These are phyloP conservation scores for Oxytropis ochrocephala DNA, from an alignment of 306 rosid genomes.

Conservation along the genomic window DNA sequence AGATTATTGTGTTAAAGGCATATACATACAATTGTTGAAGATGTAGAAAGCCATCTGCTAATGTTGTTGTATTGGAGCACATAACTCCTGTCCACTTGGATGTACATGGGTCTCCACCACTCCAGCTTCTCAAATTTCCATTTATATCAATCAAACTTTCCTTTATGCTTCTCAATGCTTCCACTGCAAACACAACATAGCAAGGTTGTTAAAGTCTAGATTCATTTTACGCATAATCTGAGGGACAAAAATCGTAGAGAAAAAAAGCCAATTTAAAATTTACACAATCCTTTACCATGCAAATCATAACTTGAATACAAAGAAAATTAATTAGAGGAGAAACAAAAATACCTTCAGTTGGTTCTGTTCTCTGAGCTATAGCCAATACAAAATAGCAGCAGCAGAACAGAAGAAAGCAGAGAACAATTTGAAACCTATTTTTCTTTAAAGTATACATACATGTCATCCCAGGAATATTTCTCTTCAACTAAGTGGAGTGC, in stretches of 20 bases:
- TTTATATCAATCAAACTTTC: conserved; percentile 50
- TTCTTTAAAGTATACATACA: conserved; percentile 32
- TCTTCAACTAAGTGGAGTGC: conserved; percentile 7
- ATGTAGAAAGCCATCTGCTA: conserved; percentile 47
- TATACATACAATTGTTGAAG: conserved; percentile 63
- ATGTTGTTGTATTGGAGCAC: conserved; percentile 42
- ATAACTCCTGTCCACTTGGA: conserved; percentile 71
- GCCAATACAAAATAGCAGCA: conserved; percentile 41
- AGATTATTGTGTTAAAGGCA: neutral
- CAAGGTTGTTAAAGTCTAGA: too few relatives aligned
- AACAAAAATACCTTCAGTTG: conserved; percentile 53
- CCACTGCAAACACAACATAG: too few relatives aligned
- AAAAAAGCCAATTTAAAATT: too few relatives aligned
- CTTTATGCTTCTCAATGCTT: conserved; percentile 47
- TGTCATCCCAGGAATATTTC: conserved; percentile 36
- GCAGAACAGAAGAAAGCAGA: conserved; percentile 36
- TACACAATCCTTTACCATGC: too few relatives aligned
- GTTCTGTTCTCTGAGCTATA: conserved; percentile 40
- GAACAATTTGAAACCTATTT: conserved; percentile 32
- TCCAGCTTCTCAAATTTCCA: conserved; percentile 72
- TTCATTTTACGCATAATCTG: too few relatives aligned
- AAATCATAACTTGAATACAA: neutral
- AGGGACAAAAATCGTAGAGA: too few relatives aligned
- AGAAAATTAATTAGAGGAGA: neutral
- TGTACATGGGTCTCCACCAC: conserved; percentile 72